Base-by-base conservation (phyloP, 2,329 filamentous ascomycete species). In the Paraconiothyrium brasiliense region DNA sequence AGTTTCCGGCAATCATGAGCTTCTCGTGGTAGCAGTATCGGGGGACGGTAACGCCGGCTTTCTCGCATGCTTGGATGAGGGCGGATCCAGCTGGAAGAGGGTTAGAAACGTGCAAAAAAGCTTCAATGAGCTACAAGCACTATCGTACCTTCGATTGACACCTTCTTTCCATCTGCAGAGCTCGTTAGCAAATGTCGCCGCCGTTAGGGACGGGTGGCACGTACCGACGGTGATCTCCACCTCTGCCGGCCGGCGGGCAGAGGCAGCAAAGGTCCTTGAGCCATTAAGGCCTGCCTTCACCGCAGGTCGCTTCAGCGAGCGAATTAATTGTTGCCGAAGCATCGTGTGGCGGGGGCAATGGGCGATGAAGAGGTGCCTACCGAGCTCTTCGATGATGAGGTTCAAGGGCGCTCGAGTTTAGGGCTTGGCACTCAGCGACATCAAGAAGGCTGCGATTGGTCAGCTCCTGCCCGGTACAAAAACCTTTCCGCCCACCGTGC, bases 1-100 rank as follows among this genome's bases (percentile, higher is more conserved):
- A 99, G 84, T 98, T 99, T 82, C 95, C 95, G 76, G 95, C 95
- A 86, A 99, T 97, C 90, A 97, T 93, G 72, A 99, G 87, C 84
- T 99, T 98, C 91, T 98, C 94, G 87, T 97, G 94, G 83, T 98
- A 98, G 84, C 94, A 98, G 83, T 97, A 97, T 92, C 94, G 93
- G 72, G 94, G 94, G 76, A 98, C 86, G 65, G 91, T 95, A 69
- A 86, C 87, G 77, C 95, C 95, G 68, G 94, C 95, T 85, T 99
- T 97, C 84, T 99, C 95, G 85, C 95, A 99, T 78, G 95, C 95
- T 85, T 99, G 95, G 80, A 99, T 99, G 75, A 99, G 87, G 77
- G 95, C 94, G 73, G 95, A 95, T 70, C 94, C 94, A 82, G 94
- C 94, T 97, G 79, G 80, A 75, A 63, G 65, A 44, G 60, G 63